phyloP scores from a whole-genome alignment of 208 protist genomes.

The Acanthamoeba lugdunensis region DNA sequence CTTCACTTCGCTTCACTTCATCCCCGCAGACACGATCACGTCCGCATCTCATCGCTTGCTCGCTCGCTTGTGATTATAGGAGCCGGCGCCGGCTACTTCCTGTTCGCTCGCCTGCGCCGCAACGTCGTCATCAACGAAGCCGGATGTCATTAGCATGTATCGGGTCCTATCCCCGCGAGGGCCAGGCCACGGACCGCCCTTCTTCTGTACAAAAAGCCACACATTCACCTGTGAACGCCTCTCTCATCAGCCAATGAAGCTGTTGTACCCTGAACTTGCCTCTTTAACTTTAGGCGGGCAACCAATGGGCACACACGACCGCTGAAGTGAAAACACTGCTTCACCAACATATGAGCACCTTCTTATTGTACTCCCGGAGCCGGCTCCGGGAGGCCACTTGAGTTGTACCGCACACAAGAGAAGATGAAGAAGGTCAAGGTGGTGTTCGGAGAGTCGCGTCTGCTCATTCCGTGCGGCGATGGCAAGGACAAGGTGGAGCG shows the following conservation, averaged over 20 bases:
- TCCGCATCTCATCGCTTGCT: no score
- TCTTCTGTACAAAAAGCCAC: background rate
- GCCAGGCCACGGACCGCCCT: background rate
- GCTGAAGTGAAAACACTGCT: background rate
- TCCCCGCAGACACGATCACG: no score
- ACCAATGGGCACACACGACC: background rate
- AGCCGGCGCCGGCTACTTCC: constrained; percentile 50
- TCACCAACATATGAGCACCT: background rate
- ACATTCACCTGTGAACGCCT: no score
- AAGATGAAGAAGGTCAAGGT: constrained; percentile 42
- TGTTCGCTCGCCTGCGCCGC: constrained; percentile 32
- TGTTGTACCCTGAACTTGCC: background rate
- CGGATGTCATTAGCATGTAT: constrained; percentile 8
- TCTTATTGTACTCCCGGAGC: background rate
- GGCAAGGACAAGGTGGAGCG: constrained; percentile 19
- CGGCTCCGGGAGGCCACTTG: no score
- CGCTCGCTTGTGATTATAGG: background rate
- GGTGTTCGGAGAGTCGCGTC: constrained; percentile 3
- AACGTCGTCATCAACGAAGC: constrained; percentile 46
- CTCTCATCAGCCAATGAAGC: no score
- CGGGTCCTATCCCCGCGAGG: no score
- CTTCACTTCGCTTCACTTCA: background rate
- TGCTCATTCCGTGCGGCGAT: constrained; percentile 13
- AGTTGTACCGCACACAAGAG: background rate
- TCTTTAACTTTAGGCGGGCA: background rate